Conservation (phyloP, 768 basidiomycete species). For the Serendipita sp. region DNA sequence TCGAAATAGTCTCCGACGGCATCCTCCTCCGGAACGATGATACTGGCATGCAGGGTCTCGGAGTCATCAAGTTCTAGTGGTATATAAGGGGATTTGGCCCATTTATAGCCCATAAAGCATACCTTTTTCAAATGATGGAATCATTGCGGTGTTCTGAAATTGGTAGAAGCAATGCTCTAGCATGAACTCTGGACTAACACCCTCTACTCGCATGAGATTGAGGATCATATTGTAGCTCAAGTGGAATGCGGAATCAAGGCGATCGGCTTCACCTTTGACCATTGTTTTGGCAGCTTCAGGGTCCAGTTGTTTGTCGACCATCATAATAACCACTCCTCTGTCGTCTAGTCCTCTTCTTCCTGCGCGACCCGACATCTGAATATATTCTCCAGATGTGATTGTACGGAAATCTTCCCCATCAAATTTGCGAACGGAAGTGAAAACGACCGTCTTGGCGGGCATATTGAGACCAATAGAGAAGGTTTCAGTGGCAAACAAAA, state of each 20-base stretch:
- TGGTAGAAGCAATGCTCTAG: constrained; percentile 95
- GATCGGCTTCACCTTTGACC: constrained; percentile 96
- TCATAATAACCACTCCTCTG: constrained; percentile 98
- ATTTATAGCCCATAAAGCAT: constrained; percentile 15
- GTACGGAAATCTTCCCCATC: constrained; percentile 91
- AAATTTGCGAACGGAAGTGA: constrained; percentile 88
- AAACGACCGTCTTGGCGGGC: constrained; percentile 99
- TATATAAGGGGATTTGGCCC: not conserved
- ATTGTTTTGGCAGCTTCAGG: constrained; percentile 82
- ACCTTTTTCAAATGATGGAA: constrained; percentile 76
- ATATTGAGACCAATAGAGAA: constrained; percentile 97
- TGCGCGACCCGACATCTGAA: constrained; percentile 98
- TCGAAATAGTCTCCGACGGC: constrained; percentile 83
- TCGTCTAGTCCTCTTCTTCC: constrained; percentile 95
- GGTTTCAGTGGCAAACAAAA: constrained; percentile 95
- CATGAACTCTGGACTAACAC: constrained; percentile 97
- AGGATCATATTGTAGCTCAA: constrained; percentile 98
- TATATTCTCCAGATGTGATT: constrained; percentile 90
- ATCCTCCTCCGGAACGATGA: constrained; percentile 68
- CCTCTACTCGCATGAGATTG: constrained; percentile 96
- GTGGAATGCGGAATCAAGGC: constrained; percentile 95
- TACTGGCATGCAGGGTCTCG: constrained; percentile 45
- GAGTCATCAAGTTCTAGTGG: constrained; percentile 52
- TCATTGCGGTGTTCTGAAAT: constrained; percentile 87
- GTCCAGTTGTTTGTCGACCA: constrained; percentile 97